phyloP scores from a whole-genome alignment of 1,284 basidiomycete genomes.

The Inonotus obliquus region DNA sequence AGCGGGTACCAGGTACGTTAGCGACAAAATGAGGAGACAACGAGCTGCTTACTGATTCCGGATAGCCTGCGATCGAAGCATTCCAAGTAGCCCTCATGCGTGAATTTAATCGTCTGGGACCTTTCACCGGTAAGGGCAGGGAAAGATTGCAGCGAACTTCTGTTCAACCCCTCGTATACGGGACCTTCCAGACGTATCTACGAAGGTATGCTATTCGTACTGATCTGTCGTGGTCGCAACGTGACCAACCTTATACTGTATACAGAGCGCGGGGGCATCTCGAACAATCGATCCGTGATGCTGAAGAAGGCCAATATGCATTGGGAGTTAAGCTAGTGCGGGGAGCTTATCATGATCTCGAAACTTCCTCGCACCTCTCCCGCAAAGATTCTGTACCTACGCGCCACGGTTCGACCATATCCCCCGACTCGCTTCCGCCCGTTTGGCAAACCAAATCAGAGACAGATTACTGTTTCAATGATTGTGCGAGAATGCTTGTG shows the following conservation, averaged over 20 bases:
- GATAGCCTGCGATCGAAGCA: constrained; percentile 76
- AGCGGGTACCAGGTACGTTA: constrained; percentile 61
- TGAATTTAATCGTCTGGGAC: constrained; percentile 61
- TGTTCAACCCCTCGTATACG: constrained; percentile 67
- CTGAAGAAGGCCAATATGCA: constrained; percentile 66
- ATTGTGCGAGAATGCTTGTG: constrained; percentile 60
- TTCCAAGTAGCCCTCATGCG: constrained; percentile 71
- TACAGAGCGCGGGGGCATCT: constrained; percentile 66
- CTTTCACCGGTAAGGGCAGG: constrained; percentile 3
- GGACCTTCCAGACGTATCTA: constrained; percentile 85
- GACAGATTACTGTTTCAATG: constrained; percentile 80
- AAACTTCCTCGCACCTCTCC: constrained; percentile 46
- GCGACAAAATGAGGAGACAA: background rate
- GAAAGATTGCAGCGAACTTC: background rate
- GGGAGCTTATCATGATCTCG: constrained; percentile 87
- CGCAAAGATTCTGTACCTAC: background rate
- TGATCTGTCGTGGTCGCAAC: background rate
- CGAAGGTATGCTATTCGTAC: constrained; percentile 53
- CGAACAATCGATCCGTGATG: constrained; percentile 60
- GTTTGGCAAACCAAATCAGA: constrained; percentile 68
- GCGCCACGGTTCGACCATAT: constrained; percentile 36
- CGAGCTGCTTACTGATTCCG: background rate
- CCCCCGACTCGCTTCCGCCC: constrained; percentile 53
- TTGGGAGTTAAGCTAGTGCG: constrained; percentile 94
- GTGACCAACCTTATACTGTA: constrained; percentile 1